Base-by-base conservation (phyloP, 768 basidiomycete genomes). In the Lentinula lateritia region DNA sequence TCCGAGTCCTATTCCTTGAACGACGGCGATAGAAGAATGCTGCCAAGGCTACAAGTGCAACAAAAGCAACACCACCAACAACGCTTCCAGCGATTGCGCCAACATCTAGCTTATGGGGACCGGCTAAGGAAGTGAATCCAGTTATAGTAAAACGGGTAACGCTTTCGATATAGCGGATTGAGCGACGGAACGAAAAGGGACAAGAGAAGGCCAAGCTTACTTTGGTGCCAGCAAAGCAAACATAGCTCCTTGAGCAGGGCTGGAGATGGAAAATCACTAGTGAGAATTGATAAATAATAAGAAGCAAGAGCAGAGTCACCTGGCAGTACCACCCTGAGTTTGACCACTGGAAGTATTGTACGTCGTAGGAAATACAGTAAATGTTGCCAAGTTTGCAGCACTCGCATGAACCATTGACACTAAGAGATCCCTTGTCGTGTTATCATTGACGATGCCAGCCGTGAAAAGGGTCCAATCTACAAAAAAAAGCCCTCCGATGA, bases 51-150 rank as follows among this genome's bases (percentile, higher is more conserved):
- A 64, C 32, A 13, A 65, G 18, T 13, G 62, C 18, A 10, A 68
- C 0, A 0, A 35, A 54, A 34, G 35, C 28, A 10, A 66, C 18
- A 7, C 57, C 63, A 3, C 45, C 64, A 7, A 68, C 50, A 10
- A 65, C 55, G 1, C 66, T 66, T 12, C 67, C 68, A 0, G 41
- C 63, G 35, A 69, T 66, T 5, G 64, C 60, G 5, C 61, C 62
- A 4, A 18, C 16, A 10, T 56, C n/a, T 28, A 34, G 2, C 5
- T 56, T 56, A 15, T 18, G 39, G 7, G 20, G n/a, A 20, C 6
- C 10, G 1, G 55, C 5, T 8, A 45, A 46, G 16, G 58, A 18
- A 3, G 57, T 28, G 10, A 32, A 50, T 23, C 34, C 7, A 6
- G 15, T 46, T 42, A 57, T 7, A n/a, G 13, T 16, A 16, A 45